A percentile compares a stretch with the other conserved stretches of the same genome.
These are phyloP conservation scores for Besnoitia besnoiti DNA, from an alignment of 169 alveolate species.

Conservation along the genomic window DNA sequence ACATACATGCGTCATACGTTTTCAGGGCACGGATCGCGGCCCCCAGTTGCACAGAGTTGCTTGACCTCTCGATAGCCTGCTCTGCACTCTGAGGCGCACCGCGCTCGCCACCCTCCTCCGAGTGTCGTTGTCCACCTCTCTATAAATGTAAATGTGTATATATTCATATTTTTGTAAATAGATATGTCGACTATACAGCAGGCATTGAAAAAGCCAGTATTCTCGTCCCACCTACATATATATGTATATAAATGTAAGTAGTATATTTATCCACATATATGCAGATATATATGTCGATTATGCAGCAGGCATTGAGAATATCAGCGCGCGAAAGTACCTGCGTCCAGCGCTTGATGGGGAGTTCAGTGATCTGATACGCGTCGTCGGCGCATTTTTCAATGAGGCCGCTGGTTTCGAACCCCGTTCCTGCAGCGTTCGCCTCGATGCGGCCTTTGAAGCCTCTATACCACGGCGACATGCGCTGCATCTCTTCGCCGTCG, in stretches of 20 bases:
- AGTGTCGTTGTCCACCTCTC: too few species aligned
- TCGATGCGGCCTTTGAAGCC: slow-evolving; percentile 95
- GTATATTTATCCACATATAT: too few species aligned
- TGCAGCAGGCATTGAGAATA: background rate
- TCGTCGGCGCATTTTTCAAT: slow-evolving; percentile 75
- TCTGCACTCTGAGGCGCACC: too few species aligned
- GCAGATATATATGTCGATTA: too few species aligned
- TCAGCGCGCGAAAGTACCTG: slow-evolving; percentile 80
- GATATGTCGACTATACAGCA: background rate
- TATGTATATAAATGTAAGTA: too few species aligned
- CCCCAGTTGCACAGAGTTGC: too few species aligned
- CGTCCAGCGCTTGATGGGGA: slow-evolving; percentile 98
- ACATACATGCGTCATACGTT: background rate
- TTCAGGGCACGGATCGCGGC: too few species aligned
- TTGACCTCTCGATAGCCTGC: too few species aligned
- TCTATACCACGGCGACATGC: slow-evolving; percentile 97
- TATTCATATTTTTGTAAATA: too few species aligned
- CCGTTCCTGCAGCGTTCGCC: slow-evolving; percentile 46
- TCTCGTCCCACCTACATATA: too few species aligned
- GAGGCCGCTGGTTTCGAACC: slow-evolving; percentile 82
- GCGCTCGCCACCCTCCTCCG: too few species aligned
- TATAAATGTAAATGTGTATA: too few species aligned
- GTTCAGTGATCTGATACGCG: slow-evolving; percentile 90
- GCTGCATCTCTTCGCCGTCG: slow-evolving; percentile 87
- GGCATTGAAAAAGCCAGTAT: background rate